Evolutionary conservation across 2,329 filamentous ascomycete genomes (phyloP), one percentile per base, ranked within the genome.

Genomic region (Aaosphaeria arxii): DNA sequence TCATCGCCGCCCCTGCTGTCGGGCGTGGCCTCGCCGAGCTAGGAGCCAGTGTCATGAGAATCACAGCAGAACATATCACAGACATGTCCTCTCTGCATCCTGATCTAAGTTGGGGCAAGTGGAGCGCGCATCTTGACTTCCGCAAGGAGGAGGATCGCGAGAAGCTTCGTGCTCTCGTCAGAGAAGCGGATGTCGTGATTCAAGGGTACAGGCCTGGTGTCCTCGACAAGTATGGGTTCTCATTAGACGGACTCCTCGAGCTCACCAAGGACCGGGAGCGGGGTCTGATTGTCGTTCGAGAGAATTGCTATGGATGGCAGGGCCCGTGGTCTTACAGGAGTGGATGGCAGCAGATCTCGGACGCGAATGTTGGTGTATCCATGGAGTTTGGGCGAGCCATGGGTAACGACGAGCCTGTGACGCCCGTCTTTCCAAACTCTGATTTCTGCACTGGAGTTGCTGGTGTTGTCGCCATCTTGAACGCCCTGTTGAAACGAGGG

Each of bases 261-360:
- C 46, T 77, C 39, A 71, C 66, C 2, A 66, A 71, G 41, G 61
- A 71, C 5, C 63, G 76, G 6, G 67, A 64, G 2, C 59, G 69
- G 24, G 76, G 76, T 0, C 66, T 79, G 24, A 67, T 81, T 13
- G 72, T 77, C 40, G 72, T 76, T 3, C 63, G 73, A 4, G 78
- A 80, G 62, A 80, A 81, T 53, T 80, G 77, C 57, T 82, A 79
- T 50, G 78, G 79, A 0, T 80, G 72, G 69, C 55, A 78, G 43
- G 78, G 77, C 0, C 74, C 74, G 0, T 77, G 74, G 73, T 59
- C 64, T 6, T 62, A 72, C 30, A 63, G 77, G 4, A 74, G 67
- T 35, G 78, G 78, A 1, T 81, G 77, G 77, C 78, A 81, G 61
- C 77, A 79, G 56, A 79, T 81, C 46, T 73, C 70, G 30, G 77